Conservation (phyloP, 139 green algal species). For the Limnomonas spitsbergensis region DNA sequence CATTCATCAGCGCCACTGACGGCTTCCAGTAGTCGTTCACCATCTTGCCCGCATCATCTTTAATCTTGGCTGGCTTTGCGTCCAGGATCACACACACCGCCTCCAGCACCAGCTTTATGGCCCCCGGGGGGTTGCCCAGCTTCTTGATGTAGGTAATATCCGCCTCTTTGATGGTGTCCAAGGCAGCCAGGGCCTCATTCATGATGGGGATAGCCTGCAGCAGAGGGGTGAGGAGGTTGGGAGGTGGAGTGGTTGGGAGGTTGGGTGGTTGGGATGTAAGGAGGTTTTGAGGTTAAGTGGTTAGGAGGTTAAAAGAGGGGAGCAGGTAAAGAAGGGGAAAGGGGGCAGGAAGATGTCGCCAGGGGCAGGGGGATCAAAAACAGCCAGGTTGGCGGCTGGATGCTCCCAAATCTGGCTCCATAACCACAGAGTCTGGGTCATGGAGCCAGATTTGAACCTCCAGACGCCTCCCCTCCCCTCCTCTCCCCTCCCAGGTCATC, state of each 20-base stretch:
- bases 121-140: conserved; percentile 69
- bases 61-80: conserved; percentile 64
- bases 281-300: no score
- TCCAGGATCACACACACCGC: conserved; percentile 74
- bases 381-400: no score
- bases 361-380: no score
- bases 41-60: conserved; percentile 38
- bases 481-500: no score
- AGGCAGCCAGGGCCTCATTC: conserved; percentile 68
- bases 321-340: no score
- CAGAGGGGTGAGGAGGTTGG: not conserved
- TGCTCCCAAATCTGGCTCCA: no score
- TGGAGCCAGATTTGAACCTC: no score
- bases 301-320: no score
- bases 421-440: no score
- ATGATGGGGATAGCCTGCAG: conserved; percentile 49
- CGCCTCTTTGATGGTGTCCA: conserved; percentile 81
- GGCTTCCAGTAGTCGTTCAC: conserved; percentile 77
- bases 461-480: no score
- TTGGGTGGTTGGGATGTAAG: not conserved
- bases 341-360: no score
- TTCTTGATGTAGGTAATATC: conserved; percentile 72
- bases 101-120: conserved; percentile 79
- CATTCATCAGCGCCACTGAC: conserved; percentile 59
- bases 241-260: no score